Evolutionary conservation across 371 early-diverging fungal genomes (phyloP), one percentile per base, ranked within the genome.

Genomic region (Mortierella sp.): DNA sequence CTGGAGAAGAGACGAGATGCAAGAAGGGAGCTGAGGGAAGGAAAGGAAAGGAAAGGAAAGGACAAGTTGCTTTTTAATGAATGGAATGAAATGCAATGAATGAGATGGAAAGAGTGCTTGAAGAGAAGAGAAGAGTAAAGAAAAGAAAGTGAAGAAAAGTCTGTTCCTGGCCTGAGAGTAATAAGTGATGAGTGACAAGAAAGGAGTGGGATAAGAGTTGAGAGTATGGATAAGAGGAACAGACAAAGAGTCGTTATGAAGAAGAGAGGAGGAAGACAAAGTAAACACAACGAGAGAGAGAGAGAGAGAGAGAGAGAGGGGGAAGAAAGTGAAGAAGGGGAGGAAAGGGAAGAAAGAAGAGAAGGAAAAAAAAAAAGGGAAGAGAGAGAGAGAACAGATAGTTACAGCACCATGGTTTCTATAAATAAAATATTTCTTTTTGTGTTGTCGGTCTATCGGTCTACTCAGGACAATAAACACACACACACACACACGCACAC

Each of bases 351-450:
- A 28, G 63, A n/a, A n/a, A 14, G 60, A 26, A 8, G 14, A 7
- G 57, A 38, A 72, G 16, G 5, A 31, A 14, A 26, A 11, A 14
- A 3, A 3, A 31, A 31, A 31, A 28, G 16, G 4, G 16, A 16
- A 14, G 26, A 19, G 55, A 24, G 11, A 26, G 3, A 28, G 28
- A 28, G 26, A 28, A 11, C n/a, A 28, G 26, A 6, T 2, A 58
- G 14, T 24, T 2, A n/a, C n/a, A 60, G 28, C 31, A 63, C 63
- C 63, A 19, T 63, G 63, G 19, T 31, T 63, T 63, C 28, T 63
- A 31, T 28, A 31, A 31, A 63, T 28, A 73, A n/a, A 34, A 31
- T 73, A n/a, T 73, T 34, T 65, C n/a, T 50, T 75, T 75, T 1
- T 50, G 26, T 70, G 13, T n/a, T 50, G 45, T 47, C 28, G 45